These are phyloP conservation scores for Lactarius psammicola DNA, from an alignment of 768 basidiomycete species.

Conservation along the genomic window DNA sequence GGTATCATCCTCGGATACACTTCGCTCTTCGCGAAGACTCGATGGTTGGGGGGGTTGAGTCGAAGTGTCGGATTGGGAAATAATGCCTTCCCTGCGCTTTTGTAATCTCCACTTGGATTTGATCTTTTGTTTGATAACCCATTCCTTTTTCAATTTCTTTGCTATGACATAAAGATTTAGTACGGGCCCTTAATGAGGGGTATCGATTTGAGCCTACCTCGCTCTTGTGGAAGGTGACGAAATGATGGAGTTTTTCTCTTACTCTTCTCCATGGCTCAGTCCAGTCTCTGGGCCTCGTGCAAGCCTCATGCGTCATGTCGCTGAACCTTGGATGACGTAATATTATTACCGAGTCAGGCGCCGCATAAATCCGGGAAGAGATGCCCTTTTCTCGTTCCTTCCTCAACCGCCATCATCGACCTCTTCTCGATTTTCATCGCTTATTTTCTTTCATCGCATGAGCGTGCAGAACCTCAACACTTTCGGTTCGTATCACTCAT, in stretches of 20 bases:
- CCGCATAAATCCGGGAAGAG: slow-evolving; percentile 20
- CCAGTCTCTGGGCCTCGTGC: background rate
- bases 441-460: slow-evolving; percentile 70
- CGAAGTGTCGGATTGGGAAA: slow-evolving; percentile 22
- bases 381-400: slow-evolving; percentile 29
- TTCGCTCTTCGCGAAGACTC: slow-evolving; percentile 14
- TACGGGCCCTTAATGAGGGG: slow-evolving; percentile 7
- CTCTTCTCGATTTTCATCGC: slow-evolving; percentile 44
- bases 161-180: slow-evolving; percentile 44
- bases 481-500: slow-evolving; percentile 53
- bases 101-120: slow-evolving; percentile 75
- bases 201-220: slow-evolving; percentile 47
- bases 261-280: slow-evolving; percentile 34
- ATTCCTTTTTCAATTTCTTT: slow-evolving; percentile 74
- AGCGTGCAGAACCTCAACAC: slow-evolving; percentile 90
- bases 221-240: slow-evolving; percentile 57
- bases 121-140: slow-evolving; percentile 75
- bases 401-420: slow-evolving; percentile 38
- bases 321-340: slow-evolving; percentile 13
- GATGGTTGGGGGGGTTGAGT: slow-evolving; percentile 9
- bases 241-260: slow-evolving; percentile 69
- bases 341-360: background rate
- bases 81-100: slow-evolving; percentile 52
- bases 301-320: too few relatives aligned
- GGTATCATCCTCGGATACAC: slow-evolving; percentile 24